phyloP scores from a whole-genome alignment of 2,329 filamentous ascomycete genomes.

The Penicillium oxalicum region DNA sequence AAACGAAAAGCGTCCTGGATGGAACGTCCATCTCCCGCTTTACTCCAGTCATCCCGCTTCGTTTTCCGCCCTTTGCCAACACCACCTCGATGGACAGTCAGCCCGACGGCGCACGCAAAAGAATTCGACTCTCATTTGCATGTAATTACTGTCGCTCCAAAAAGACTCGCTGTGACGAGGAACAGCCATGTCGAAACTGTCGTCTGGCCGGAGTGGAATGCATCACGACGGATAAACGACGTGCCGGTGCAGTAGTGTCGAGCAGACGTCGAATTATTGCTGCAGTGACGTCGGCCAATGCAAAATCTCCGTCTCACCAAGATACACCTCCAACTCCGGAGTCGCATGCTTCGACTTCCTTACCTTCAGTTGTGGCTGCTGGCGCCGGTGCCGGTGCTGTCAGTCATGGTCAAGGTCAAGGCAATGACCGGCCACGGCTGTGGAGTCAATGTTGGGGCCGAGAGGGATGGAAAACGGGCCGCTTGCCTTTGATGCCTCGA shows the following conservation, averaged over 20 bases:
- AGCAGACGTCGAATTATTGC: conserved; percentile 3
- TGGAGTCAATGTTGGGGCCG: conserved; percentile 10
- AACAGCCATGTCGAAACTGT: conserved; percentile 10
- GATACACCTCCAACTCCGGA: background rate
- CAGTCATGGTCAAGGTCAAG: too few species aligned
- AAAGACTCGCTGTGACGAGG: conserved; percentile 11
- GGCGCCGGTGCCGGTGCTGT: too few species aligned
- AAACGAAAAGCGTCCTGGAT: too few species aligned
- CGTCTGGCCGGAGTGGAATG: conserved; percentile 8
- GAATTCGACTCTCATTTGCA: conserved; percentile 5
- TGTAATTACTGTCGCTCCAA: conserved; percentile 11
- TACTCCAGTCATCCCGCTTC: background rate
- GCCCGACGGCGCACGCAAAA: background rate
- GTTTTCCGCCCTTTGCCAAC: background rate
- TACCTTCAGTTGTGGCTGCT: background rate
- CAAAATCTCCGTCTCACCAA: background rate
- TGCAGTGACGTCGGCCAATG: background rate
- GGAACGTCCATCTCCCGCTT: background rate
- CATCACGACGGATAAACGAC: conserved; percentile 10
- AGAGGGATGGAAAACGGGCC: conserved; percentile 10
- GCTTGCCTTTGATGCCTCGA: conserved; percentile 10
- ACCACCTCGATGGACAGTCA: background rate
- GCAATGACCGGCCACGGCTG: conserved; percentile 4
- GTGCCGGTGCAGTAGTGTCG: conserved; percentile 4
- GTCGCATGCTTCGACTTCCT: background rate